These are phyloP conservation scores for Ceratonia siliqua DNA, from an alignment of 306 rosid species.

Conservation along the genomic window DNA sequence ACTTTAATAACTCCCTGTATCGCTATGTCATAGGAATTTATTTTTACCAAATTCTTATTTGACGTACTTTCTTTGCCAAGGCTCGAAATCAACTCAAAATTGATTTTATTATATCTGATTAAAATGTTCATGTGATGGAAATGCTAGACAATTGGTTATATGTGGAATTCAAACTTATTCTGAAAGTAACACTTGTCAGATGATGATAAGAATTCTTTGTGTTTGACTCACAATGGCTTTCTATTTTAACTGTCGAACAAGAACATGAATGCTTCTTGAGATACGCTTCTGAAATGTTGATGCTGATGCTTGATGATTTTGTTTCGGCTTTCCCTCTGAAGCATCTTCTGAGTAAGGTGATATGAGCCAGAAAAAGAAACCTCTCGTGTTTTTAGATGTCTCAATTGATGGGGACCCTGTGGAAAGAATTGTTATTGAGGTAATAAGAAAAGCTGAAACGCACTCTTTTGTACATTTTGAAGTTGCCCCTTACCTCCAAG, in stretches of 20 bases:
- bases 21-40: background rate
- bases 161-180: slow-evolving; percentile 1
- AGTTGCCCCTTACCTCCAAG: background rate
- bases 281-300: background rate
- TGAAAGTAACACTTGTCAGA: background rate
- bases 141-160: background rate
- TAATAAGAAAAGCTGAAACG: slow-evolving; percentile 28
- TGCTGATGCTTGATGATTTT: slow-evolving; percentile 26
- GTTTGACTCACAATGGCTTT: background rate
- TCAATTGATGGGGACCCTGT: slow-evolving; percentile 70
- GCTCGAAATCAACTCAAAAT: background rate
- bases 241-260: slow-evolving; percentile 17
- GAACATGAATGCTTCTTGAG: background rate
- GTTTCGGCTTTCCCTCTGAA: background rate
- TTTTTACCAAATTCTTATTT: background rate
- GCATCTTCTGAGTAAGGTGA: slow-evolving; percentile 34
- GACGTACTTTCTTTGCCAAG: background rate
- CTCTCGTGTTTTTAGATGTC: slow-evolving; percentile 74
- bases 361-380: slow-evolving; percentile 76
- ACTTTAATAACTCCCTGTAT: background rate
- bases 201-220: background rate
- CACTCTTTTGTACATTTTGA: background rate
- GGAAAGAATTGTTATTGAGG: slow-evolving; percentile 76
- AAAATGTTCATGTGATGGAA: background rate
- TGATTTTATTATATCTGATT: background rate